Base-by-base conservation (phyloP, 2,329 filamentous ascomycete species). In the Exutisphaerella laricina region DNA sequence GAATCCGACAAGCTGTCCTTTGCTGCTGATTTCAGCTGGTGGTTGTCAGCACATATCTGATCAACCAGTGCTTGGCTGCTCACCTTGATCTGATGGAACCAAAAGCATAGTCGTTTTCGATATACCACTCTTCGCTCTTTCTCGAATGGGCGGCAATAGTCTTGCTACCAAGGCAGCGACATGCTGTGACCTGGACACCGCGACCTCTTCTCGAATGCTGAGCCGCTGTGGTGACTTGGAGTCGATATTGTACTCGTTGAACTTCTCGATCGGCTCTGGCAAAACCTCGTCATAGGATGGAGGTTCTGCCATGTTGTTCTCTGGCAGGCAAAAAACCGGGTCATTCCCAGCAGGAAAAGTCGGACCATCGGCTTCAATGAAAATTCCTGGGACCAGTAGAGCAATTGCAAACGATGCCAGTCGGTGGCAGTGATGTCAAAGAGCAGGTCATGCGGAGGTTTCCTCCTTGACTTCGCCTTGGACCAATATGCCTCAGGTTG, bases 61-160 rank as follows among this genome's bases (percentile, higher is more conserved):
- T 21, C 21, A 6, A 5, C 3, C 41, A 37, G 7, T 25, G 26
- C 29, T 13, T 8, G 30, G 9, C 18, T 16, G 31, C 45, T 31
- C 47, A 62, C 60, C 55, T 55, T 63, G 57, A 37, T 58, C 58
- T 17, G 57, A 58, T 4, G 61, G 60, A 40, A 64, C 45, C 17
- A 64, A 46, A 13, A 62, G 38, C 26, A 64, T 30, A 2, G 39
- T 58, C 9, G 54, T 55, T 23, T 45, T 59, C 4, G 57, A 57
- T 14, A 62, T 39, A 3, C 60, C 61, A 28, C 46, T 44, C 29
- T 45, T 41, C 13, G 58, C 61, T 16, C 58, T 50, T 16, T 51
- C 45, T 26, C 48, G 42, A 33, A 58, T 48, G 7, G 51, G 51
- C n/a, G 47, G 55, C 25, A 54, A 29, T 16, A 59, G 30, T 28